Evolutionary conservation across 164 flowering plant species (phyloP), one percentile per base, ranked within the genome.

Genomic region (Aristolochia contorta): DNA sequence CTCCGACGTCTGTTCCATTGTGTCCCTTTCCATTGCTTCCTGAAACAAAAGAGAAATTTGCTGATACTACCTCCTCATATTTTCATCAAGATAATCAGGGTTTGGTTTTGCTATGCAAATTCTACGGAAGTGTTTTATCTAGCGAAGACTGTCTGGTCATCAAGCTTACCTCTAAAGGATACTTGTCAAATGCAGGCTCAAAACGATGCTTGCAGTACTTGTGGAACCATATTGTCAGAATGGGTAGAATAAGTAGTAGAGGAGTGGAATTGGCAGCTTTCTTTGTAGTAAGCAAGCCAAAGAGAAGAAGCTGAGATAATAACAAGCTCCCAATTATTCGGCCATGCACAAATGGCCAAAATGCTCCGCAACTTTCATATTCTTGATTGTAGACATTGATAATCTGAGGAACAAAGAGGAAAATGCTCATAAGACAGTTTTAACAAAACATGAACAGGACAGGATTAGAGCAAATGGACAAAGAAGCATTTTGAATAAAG

Each of bases 311-410:
- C 16, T 93, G 99, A 60, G 97, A 86, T 65, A 93, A 86, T 67
- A 90, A 62, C 54, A 93, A 77, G 78, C 96, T 82, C 49, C 84
- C 90, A 45, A 93, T 73, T 30, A 93, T 84, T 57, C 96, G 96
- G 65, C 81, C 74, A 47, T 93, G 99, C 63, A 93, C 96, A 60
- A 82, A 89, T 37, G 99, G 99, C 99, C 99, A 93, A 68, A 88
- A 91, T 61, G 97, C 96, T 60, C 80, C 99, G 59, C 62, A 87
- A 72, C 97, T 93, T 73, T 93, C 99, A 57, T 93, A 93, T 64
- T 70, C 77, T 76, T 87, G 97, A 63, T 86, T 64, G 75, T 93
- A 93, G 57, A 93, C 99, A 67, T 93, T 93, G 59, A 93, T 87
- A 58, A 93, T 75, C 99, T 93, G 84, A 60, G 58, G 12, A 18